A percentile compares a stretch with the other conserved stretches of the same genome.
Conservation (phyloP, 225 moss, liverwort and hornwort genomes). For the Marchantia polymorpha region DNA sequence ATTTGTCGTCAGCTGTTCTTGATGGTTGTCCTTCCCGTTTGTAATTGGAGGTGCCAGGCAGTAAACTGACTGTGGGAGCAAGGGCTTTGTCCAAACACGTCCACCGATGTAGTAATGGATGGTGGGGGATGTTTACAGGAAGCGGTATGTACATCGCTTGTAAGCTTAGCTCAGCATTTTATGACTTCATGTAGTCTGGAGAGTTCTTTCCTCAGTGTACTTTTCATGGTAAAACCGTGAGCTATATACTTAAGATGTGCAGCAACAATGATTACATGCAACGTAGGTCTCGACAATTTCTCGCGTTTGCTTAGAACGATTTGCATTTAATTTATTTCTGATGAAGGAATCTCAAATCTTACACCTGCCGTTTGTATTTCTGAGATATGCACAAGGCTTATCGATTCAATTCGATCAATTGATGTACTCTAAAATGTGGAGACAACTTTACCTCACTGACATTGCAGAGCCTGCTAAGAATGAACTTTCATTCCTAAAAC, state of each 20-base stretch:
- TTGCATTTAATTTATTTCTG: too few species aligned
- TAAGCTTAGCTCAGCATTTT: neutral
- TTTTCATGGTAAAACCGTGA: neutral
- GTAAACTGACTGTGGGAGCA: slow-evolving; percentile 76
- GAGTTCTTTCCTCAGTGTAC: neutral
- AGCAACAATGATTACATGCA: neutral
- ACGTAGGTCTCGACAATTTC: neutral
- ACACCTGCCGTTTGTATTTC: neutral
- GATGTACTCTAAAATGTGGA: neutral
- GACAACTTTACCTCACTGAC: neutral
- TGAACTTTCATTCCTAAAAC: slow-evolving; percentile 53
- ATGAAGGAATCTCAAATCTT: neutral
- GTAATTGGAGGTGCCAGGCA: slow-evolving; percentile 74
- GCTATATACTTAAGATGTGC: neutral
- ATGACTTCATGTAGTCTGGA: neutral
- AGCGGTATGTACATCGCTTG: slow-evolving; percentile 47
- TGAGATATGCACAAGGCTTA: neutral
- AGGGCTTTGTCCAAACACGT: slow-evolving; percentile 96
- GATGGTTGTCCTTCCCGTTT: slow-evolving; percentile 4
- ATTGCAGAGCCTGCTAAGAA: slow-evolving; percentile 73
- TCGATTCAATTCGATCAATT: neutral
- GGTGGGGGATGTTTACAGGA: slow-evolving; percentile 84
- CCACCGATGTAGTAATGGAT: slow-evolving; percentile 73
- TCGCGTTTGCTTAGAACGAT: neutral
- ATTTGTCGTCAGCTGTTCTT: neutral